These are phyloP conservation scores for Salmacisia buchloeana DNA, from an alignment of 1,284 basidiomycete species.

Conservation along the genomic window DNA sequence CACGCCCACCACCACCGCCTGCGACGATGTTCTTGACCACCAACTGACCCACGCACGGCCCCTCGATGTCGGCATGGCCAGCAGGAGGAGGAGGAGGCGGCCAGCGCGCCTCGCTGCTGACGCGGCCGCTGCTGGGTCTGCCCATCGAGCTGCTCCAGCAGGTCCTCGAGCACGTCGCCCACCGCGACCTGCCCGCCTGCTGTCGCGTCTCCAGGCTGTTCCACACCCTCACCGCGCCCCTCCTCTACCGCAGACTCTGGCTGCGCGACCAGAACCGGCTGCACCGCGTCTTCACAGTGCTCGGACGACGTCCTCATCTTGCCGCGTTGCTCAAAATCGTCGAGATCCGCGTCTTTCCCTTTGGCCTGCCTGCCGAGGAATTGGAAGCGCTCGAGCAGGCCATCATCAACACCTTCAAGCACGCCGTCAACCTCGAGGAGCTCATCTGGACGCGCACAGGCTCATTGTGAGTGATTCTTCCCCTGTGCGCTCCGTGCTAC, in stretches of 20 bases:
- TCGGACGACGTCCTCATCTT: conserved; percentile 23
- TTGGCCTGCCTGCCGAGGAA: conserved; percentile 37
- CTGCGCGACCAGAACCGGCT: conserved; percentile 42
- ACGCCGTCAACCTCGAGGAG: conserved; percentile 25
- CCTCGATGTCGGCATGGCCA: no score
- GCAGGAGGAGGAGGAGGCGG: no score
- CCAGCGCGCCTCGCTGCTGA: not conserved
- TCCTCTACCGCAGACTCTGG: conserved; percentile 41
- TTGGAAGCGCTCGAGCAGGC: conserved; percentile 38
- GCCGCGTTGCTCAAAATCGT: conserved; percentile 30
- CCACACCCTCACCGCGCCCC: conserved; percentile 24
- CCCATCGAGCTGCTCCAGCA: conserved; percentile 35
- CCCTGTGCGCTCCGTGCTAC: not conserved
- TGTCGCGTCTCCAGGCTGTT: conserved; percentile 26
- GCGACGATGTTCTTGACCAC: no score
- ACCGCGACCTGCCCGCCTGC: conserved; percentile 37
- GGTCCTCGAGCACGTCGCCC: conserved; percentile 28
- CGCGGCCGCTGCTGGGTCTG: conserved; percentile 11
- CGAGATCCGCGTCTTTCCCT: conserved; percentile 44
- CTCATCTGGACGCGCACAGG: conserved; percentile 46
- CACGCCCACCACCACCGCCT: no score
- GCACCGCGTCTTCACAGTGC: conserved; percentile 30
- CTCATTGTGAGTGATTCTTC: conserved; percentile 22
- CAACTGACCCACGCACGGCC: no score
- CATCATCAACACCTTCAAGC: conserved; percentile 23